A percentile compares a stretch with the other conserved stretches of the same genome.
phyloP scores from a whole-genome alignment of 331 rosid genomes.

The Stylosanthes scabra region DNA sequence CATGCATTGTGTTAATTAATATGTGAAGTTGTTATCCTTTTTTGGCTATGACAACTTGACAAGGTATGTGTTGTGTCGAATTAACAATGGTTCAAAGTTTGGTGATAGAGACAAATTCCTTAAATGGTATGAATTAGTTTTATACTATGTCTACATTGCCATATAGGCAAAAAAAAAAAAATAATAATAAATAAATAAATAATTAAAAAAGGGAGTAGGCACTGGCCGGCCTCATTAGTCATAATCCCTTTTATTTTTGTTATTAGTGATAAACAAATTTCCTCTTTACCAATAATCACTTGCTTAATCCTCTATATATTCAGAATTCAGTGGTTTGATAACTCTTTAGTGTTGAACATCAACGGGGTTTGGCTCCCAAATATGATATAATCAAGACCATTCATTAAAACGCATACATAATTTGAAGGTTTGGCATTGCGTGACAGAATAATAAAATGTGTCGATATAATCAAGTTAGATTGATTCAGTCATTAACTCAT shows the following conservation, averaged over 20 bases:
- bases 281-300: constrained; percentile 37
- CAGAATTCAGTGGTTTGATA: not conserved
- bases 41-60: constrained; percentile 16
- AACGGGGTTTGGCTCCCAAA: no score
- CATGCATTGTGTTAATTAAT: constrained; percentile 27
- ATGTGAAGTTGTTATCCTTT: constrained; percentile 33
- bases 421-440: constrained; percentile 37
- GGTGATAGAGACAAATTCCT: constrained; percentile 50
- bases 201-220: no score
- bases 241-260: constrained; percentile 23
- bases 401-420: constrained; percentile 21
- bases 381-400: not conserved
- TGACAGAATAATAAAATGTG: constrained; percentile 31
- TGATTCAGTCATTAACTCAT: no score
- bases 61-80: constrained; percentile 11
- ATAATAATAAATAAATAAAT: no score
- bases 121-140: constrained; percentile 52
- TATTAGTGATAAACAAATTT: constrained; percentile 21
- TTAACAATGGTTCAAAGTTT: constrained; percentile 40
- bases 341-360: not conserved
- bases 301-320: constrained; percentile 9
- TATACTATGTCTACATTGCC: no score
- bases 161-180: no score
- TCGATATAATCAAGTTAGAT: no score
- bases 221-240: constrained; percentile 39